phyloP scores from a whole-genome alignment of 1,139 yeast species.

The Candida sanyaensis region DNA sequence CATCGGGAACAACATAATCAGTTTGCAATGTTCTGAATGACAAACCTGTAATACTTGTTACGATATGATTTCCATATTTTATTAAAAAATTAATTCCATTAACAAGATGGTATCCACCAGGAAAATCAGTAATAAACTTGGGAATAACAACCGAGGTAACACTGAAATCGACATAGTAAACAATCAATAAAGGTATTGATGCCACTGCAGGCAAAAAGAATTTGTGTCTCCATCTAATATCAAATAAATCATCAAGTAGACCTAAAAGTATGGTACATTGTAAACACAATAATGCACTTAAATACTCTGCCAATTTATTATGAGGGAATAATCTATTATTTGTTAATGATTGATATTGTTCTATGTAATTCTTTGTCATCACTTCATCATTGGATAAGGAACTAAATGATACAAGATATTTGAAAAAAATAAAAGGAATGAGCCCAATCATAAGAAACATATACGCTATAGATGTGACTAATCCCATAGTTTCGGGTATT shows the following conservation, averaged over 20 bases:
- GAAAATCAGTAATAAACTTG: slow-evolving; percentile 50
- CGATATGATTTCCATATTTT: slow-evolving; percentile 33
- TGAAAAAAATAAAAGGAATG: slow-evolving; percentile 87
- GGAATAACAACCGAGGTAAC: slow-evolving; percentile 92
- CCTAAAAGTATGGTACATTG: slow-evolving; percentile 87
- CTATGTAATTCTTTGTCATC: slow-evolving; percentile 33
- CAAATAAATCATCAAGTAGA: slow-evolving; percentile 90
- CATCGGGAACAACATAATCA: slow-evolving; percentile 32
- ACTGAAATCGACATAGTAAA: slow-evolving; percentile 92
- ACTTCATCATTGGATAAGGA: slow-evolving; percentile 37
- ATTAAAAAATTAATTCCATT: slow-evolving; percentile 24
- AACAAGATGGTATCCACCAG: slow-evolving; percentile 24
- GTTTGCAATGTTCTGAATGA: slow-evolving; percentile 38
- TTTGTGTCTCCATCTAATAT: slow-evolving; percentile 96
- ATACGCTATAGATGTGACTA: slow-evolving; percentile 80
- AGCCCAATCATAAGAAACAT: slow-evolving; percentile 78
- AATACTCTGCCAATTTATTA: slow-evolving; percentile 78
- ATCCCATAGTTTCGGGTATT: slow-evolving; percentile 91
- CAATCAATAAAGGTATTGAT: slow-evolving; percentile 84
- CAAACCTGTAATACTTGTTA: slow-evolving; percentile 38
- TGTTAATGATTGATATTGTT: slow-evolving; percentile 34
- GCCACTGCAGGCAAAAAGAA: slow-evolving; percentile 95
- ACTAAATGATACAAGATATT: slow-evolving; percentile 62
- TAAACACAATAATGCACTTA: slow-evolving; percentile 80
- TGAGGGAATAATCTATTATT: slow-evolving; percentile 68